phyloP scores from a whole-genome alignment of 73 alveolate genomes.

The Blepharisma japonicum region DNA sequence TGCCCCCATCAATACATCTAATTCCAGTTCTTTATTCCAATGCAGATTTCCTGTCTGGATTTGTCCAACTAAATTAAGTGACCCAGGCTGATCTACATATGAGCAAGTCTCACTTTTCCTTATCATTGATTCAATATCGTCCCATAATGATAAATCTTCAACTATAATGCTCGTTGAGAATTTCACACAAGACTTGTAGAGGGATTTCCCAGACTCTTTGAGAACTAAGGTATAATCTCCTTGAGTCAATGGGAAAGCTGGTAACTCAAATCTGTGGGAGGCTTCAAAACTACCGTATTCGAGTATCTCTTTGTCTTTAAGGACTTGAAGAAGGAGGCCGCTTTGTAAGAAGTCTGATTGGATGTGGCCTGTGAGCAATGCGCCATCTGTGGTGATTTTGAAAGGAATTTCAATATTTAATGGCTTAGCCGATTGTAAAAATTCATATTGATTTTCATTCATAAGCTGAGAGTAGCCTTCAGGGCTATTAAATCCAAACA shows the following conservation, averaged over 20 bases:
- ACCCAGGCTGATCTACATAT: constrained; percentile 15
- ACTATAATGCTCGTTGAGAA: background rate
- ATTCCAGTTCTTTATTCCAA: background rate
- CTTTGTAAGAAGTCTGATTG: background rate
- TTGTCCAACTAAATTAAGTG: background rate
- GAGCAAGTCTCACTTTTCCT: background rate
- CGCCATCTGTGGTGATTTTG: background rate
- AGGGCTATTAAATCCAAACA: background rate
- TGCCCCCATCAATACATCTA: constrained; percentile 1
- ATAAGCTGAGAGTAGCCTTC: background rate
- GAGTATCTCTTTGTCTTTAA: background rate
- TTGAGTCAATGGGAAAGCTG: background rate
- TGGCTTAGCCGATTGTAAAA: background rate
- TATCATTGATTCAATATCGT: background rate
- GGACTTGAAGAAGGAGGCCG: background rate
- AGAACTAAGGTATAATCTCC: background rate
- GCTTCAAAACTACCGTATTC: constrained; percentile 19
- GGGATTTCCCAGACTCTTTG: background rate
- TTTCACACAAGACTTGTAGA: background rate
- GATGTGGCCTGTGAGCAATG: constrained; percentile 12
- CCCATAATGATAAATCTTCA: constrained; percentile 21
- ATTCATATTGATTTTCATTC: background rate
- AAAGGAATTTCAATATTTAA: background rate
- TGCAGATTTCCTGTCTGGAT: background rate
- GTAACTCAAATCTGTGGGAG: constrained; percentile 5